phyloP scores from a whole-genome alignment of 805 yeast species.

The Candida endomychidarum region DNA sequence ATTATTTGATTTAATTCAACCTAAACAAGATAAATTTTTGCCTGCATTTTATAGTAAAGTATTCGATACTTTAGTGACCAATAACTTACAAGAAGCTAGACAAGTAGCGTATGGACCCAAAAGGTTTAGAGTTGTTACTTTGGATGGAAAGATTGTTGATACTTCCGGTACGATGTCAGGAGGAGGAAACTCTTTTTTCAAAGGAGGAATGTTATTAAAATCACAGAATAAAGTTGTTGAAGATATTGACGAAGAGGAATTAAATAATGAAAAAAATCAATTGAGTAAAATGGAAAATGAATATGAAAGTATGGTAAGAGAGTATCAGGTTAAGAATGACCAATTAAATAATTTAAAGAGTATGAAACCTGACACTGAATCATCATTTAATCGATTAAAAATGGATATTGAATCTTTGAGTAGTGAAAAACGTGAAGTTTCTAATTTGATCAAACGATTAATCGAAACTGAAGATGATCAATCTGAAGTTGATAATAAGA shows the following conservation, averaged over 20 bases:
- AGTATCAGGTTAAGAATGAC: constrained; percentile 57
- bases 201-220: constrained; percentile 73
- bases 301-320: constrained; percentile 48
- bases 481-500: constrained; percentile 34
- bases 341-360: constrained; percentile 60
- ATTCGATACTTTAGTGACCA: constrained; percentile 85
- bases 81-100: constrained; percentile 75
- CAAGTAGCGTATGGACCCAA: constrained; percentile 79
- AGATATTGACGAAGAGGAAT: constrained; percentile 52
- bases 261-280: constrained; percentile 52
- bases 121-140: constrained; percentile 86
- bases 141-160: constrained; percentile 90
- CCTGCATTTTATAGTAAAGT: constrained; percentile 90
- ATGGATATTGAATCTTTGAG: constrained; percentile 65
- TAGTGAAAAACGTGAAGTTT: constrained; percentile 51
- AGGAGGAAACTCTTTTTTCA: constrained; percentile 73
- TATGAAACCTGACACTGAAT: constrained; percentile 68
- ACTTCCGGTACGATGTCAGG: constrained; percentile 96
- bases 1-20: constrained; percentile 76
- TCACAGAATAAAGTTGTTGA: constrained; percentile 22
- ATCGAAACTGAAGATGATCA: constrained; percentile 38
- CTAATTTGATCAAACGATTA: constrained; percentile 42
- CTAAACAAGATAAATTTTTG: constrained; percentile 63
- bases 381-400: constrained; percentile 53
- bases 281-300: constrained; percentile 53